Percentiles rank a stretch among this genome's conserved stretches.
phyloP scores from a whole-genome alignment of 2,329 filamentous ascomycete species.

The Botrytis cinerea region DNA sequence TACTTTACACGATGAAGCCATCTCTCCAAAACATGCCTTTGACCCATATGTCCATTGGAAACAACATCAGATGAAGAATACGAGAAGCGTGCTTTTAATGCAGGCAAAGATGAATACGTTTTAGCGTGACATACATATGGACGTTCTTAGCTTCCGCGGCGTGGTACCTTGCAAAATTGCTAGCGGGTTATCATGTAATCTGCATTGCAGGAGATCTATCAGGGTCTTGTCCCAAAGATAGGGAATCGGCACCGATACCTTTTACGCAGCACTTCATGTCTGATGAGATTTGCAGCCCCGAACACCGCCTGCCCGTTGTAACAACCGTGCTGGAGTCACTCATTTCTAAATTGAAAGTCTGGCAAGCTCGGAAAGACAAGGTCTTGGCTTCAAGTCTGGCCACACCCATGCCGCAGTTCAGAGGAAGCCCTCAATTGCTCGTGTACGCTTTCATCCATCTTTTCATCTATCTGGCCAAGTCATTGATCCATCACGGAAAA shows the following conservation, averaged over 20 bases:
- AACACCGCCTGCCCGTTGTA: neutral
- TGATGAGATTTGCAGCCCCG: neutral
- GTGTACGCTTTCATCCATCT: neutral
- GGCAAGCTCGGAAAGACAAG: neutral
- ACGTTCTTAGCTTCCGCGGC: neutral
- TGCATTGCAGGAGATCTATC: neutral
- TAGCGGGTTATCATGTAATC: neutral
- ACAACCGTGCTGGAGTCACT: neutral
- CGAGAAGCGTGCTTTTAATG: neutral
- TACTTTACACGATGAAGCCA: neutral
- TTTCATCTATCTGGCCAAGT: neutral
- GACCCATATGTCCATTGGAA: neutral
- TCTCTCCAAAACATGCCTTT: neutral
- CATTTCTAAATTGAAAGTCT: neutral
- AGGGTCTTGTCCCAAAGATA: slow-evolving; percentile 6
- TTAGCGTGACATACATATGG: neutral
- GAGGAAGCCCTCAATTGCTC: neutral
- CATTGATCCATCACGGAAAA: neutral
- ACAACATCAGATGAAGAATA: neutral
- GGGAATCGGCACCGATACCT: neutral
- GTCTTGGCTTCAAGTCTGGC: neutral
- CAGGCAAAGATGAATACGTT: neutral
- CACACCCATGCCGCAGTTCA: neutral
- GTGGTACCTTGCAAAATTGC: neutral
- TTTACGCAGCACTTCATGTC: neutral